A percentile compares a stretch with the other conserved stretches of the same genome.
Conservation (phyloP, 768 basidiomycete genomes). For the Coprinellus aureogranulatus region DNA sequence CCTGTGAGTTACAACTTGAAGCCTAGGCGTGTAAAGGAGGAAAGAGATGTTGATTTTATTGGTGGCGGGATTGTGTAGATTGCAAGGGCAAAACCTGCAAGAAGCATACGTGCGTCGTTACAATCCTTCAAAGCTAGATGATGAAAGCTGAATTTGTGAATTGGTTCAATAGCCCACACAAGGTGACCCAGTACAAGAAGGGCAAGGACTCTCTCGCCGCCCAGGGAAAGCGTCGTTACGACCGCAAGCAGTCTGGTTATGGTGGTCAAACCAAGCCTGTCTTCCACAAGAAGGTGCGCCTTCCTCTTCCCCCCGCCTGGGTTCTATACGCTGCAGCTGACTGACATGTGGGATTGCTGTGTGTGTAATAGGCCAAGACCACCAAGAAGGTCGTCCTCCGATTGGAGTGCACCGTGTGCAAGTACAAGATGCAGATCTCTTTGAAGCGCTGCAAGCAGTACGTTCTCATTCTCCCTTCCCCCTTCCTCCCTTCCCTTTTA, state of each 20-base stretch:
- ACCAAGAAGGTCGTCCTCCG: slow-evolving; percentile 99
- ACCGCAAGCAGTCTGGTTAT: slow-evolving; percentile 97
- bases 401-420: slow-evolving; percentile 97
- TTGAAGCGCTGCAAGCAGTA: slow-evolving; percentile 99
- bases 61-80: slow-evolving; percentile 39
- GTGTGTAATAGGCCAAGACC: slow-evolving; percentile 80
- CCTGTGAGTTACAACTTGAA: slow-evolving; percentile 67
- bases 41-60: not conserved
- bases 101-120: slow-evolving; percentile 86
- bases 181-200: slow-evolving; percentile 99
- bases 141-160: slow-evolving; percentile 5
- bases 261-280: slow-evolving; percentile 99
- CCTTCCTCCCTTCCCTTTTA: too few relatives aligned
- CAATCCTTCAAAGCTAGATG: slow-evolving; percentile 7
- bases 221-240: slow-evolving; percentile 99
- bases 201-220: slow-evolving; percentile 98
- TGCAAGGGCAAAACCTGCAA: slow-evolving; percentile 97
- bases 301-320: not conserved
- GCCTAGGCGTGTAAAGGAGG: not conserved
- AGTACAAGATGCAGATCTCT: slow-evolving; percentile 94
- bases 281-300: slow-evolving; percentile 98
- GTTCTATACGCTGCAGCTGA: not conserved
- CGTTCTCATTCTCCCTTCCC: slow-evolving; percentile 29
- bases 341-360: not conserved
- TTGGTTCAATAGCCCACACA: slow-evolving; percentile 73